Evolutionary conservation across 306 rosid genomes (phyloP), one percentile per base, ranked within the genome.

Genomic region (Cicer bijugum): DNA sequence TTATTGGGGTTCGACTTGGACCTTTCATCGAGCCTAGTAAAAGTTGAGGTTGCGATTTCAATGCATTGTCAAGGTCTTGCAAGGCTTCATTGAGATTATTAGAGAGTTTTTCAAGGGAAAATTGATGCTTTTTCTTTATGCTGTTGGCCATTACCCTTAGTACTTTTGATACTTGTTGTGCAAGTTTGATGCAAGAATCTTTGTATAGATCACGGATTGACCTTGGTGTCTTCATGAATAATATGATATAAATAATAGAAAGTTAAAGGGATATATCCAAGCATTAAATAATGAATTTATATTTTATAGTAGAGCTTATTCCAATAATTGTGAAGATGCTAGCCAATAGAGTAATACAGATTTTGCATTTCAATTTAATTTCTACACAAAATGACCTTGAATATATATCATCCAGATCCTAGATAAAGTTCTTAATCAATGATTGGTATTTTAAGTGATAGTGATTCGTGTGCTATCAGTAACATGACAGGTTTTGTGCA

Each of bases 21-120:
- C 77, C 79, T 44, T 76, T 85, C 66, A 77, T 88, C 12, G 96
- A 56, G 64, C 95, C 92, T 1, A 90, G 87, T 80, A 90, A 80
- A 28, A 86, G 89, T 47, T 89, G 88, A 2, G 98, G 97, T 46
- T 93, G 96, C 9, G 98, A 90, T 69, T 89, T 89, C 59, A 90
- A 82, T 48, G 93, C 96, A 6, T 66, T 63, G 82, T 93, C 85
- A 0, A 93, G 89, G 80, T 90, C 90, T 81, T 84, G 71, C 68
- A 93, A 73, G 16, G 97, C 90, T 75, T 86, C 82, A n/a, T 85
- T 82, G 59, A 89, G 90, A 75, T 76, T 84, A 47, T 82, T 86
- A 0, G 97, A 89, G 74, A 92, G 90, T 67, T 56, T 81, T 43
- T 84, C 82, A 0, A 87, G 90, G 12, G 90, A 85, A 77, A 94